Evolutionary conservation across 1,139 yeast species (phyloP), one percentile per base, ranked within the genome.

Genomic region (Pichia sp.): DNA sequence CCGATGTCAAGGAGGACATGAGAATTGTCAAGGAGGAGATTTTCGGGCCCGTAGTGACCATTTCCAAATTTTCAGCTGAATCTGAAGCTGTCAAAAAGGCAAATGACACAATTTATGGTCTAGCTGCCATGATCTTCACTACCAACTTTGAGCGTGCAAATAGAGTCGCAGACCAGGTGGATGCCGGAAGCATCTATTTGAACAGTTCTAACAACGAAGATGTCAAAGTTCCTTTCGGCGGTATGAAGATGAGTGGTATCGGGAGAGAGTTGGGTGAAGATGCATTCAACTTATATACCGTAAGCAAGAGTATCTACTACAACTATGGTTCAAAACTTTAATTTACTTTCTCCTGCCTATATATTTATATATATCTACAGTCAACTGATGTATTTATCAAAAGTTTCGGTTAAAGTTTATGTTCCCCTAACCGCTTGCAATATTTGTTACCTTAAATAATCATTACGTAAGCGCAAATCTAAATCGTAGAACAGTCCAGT

Each of bases 21-120:
- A 73, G 73, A 60, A 79, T 85, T 62, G 84, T 80, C 55, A 75
- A 73, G 65, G 91, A 85, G 62, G 93, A 86, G 73, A 89, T 91
- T 63, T 91, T 91, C 67, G 97, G 97, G 34, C 97, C 97, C n/a
- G 96, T 90, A 42, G 90, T 86, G 49, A 80, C 88, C n/a, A 76
- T 87, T 53, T 75, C 84, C 61, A 83, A 83, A 71, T 91, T 91
- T 73, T 73, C 74, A 55, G 79, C 84, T 50, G 82, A 80, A 58
- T 51, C 50, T 6, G 93, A 90, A 65, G 96, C 82, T 30, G 71
- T 91, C 48, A 73, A 72, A 55, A 74, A 79, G 64, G 95, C 95
- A 56, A 89, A 89, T 69, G 84, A 84, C 67, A 76, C 93, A 29
- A 75, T 74, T 48, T 91, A 87, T 67, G 95, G 95, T 52, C 77